A percentile compares a stretch with the other conserved stretches of the same genome.
These are phyloP conservation scores for Colletotrichum paranaense DNA, from an alignment of 2,329 filamentous ascomycete species.

Conservation along the genomic window DNA sequence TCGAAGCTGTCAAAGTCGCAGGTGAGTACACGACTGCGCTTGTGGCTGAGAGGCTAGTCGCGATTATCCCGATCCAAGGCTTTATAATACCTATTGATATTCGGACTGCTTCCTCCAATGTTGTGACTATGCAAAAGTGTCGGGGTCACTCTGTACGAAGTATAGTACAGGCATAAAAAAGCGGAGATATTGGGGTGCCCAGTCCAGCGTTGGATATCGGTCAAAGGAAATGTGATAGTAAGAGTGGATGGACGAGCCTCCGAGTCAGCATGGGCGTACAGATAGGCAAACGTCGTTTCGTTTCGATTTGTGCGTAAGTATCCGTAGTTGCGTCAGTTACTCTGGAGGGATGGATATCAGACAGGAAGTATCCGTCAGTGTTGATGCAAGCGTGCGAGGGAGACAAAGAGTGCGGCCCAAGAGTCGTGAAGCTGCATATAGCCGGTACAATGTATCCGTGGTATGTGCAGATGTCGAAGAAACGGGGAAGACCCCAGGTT, in stretches of 20 bases:
- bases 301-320: background rate
- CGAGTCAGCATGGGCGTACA: background rate
- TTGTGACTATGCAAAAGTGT: background rate
- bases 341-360: background rate
- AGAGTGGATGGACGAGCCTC: background rate
- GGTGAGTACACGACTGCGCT: slow-evolving; percentile 17
- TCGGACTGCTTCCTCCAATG: slow-evolving; percentile 6
- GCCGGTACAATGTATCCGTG: background rate
- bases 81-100: background rate
- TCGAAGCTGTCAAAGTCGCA: slow-evolving; percentile 34
- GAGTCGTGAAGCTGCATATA: background rate
- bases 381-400: background rate
- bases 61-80: slow-evolving; percentile 1
- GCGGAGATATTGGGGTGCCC: background rate
- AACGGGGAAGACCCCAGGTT: background rate
- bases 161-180: background rate
- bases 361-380: background rate
- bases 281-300: background rate
- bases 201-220: background rate
- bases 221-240: background rate
- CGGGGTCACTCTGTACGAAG: background rate
- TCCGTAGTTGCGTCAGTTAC: no score
- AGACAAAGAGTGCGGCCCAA: background rate
- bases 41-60: slow-evolving; percentile 26
- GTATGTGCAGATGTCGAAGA: background rate